A percentile compares a stretch with the other conserved stretches of the same genome.
phyloP scores from a whole-genome alignment of 768 basidiomycete species.

The Tylopilus balloui region DNA sequence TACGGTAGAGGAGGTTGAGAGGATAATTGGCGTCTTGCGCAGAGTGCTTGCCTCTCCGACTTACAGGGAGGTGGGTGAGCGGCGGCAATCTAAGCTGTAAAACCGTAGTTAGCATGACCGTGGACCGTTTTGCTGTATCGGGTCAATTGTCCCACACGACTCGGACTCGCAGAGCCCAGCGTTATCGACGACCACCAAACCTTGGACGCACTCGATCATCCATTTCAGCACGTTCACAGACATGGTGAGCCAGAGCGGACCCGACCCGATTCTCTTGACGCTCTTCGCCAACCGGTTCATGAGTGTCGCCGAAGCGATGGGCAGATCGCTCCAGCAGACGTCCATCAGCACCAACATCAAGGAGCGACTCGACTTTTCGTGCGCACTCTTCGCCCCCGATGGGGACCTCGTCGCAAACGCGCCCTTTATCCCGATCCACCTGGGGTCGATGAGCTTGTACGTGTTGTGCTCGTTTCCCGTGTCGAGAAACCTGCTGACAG shows the following conservation, averaged over 20 bases:
- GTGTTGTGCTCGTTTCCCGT: conserved; percentile 59
- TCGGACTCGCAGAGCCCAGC: background rate
- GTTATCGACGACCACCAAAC: background rate
- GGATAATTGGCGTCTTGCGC: conserved; percentile 52
- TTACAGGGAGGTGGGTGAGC: background rate
- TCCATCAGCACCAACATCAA: conserved; percentile 93
- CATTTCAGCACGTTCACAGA: background rate
- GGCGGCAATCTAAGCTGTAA: background rate
- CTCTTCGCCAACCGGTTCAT: conserved; percentile 96
- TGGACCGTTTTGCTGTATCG: too few species aligned
- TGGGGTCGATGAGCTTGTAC: conserved; percentile 89
- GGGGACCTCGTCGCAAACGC: conserved; percentile 94
- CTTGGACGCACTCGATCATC: background rate
- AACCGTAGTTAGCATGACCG: too few species aligned
- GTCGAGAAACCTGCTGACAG: too few species aligned
- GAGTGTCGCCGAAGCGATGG: conserved; percentile 97
- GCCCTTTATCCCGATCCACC: conserved; percentile 83
- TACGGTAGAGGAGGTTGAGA: conserved; percentile 63
- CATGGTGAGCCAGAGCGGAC: conserved; percentile 34
- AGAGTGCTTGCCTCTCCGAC: conserved; percentile 37
- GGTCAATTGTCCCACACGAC: background rate
- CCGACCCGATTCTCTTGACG: conserved; percentile 84
- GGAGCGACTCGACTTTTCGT: conserved; percentile 92
- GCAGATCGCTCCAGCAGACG: conserved; percentile 82
- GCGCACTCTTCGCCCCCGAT: conserved; percentile 91